These are phyloP conservation scores for Blepharisma stoltei DNA, from an alignment of 73 alveolate species.

Conservation along the genomic window DNA sequence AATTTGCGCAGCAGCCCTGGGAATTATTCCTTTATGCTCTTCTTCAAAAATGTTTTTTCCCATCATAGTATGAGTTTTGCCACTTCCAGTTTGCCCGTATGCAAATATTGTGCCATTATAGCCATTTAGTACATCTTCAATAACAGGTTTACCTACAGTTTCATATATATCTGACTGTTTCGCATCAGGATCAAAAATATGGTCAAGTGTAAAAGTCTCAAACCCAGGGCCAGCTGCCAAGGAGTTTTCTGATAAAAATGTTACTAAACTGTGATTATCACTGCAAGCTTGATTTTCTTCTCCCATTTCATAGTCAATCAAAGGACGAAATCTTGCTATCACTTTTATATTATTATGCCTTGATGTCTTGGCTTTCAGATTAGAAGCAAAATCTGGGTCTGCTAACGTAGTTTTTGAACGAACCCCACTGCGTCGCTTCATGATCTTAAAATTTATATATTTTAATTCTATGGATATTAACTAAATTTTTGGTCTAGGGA, in stretches of 20 bases:
- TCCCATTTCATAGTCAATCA: constrained; percentile 1
- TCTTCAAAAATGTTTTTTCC: constrained; percentile 69
- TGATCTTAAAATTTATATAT: too few relatives aligned
- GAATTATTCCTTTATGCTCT: constrained; percentile 76
- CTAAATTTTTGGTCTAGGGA: too few relatives aligned
- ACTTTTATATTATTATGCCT: constrained; percentile 25
- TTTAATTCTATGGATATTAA: too few relatives aligned
- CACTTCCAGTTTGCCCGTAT: constrained; percentile 75
- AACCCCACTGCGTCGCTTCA: too few relatives aligned
- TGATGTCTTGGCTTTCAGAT: neutral
- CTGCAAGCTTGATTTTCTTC: neutral
- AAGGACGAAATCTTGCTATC: constrained; percentile 31
- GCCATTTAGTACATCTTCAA: constrained; percentile 48
- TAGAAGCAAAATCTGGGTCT: too few relatives aligned
- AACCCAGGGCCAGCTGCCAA: too few relatives aligned
- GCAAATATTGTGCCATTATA: constrained; percentile 65
- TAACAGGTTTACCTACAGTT: constrained; percentile 31
- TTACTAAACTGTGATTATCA: too few relatives aligned
- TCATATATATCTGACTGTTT: constrained; percentile 39
- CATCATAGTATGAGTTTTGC: constrained; percentile 45
- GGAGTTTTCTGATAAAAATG: too few relatives aligned
- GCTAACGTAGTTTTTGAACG: too few relatives aligned
- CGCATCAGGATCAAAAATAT: constrained; percentile 36
- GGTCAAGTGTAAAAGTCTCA: constrained; percentile 33
- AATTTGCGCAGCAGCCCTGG: constrained; percentile 67